Base-by-base conservation (phyloP, 148 eudicot genomes). In the Arbutus unedo region DNA sequence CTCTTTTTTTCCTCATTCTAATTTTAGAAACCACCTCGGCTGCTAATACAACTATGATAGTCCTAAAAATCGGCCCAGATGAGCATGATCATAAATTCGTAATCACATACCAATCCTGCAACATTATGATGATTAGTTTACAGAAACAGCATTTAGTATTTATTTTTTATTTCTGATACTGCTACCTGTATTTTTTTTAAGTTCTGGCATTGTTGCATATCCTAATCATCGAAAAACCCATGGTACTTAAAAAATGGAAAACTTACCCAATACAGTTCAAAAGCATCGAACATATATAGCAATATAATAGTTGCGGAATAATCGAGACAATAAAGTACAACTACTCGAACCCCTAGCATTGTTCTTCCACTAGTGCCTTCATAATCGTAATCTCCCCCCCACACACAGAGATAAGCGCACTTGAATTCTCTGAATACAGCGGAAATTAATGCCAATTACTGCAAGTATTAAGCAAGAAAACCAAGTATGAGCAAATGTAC, bases 401-500 rank as follows among this genome's bases (percentile, higher is more conserved):
- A 23, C 43, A 68, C 48, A 43, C n/a, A 14, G 6, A 14, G 6
- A 70, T 16, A 31, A 10, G 14, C 25, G 31, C 45, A 50, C 54
- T 50, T 50, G 6, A 50, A 50, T 50, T 9, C 54, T 5, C 11
- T 25, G 45, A 68, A 8, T 7, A 68, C 18, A 70, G 1, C 6
- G 1, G 21, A 70, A 6, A 16, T 14, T 14, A 47, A 43, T 43
- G n/a, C 4, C 48, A 15, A 43, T 41, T 41, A 4, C 19, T 11
- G 0, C 0, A 14, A 68, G 11, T 4, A 68, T 13, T 6, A 68
- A 66, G 13, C 45, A 14, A 68, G 41, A 66, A 31, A 31, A 66
- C 23, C 43, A 60, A 60, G 67, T 31, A 70, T 5, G 10, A 15
- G 7, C 0, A 41, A 18, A 55, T 23, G 5, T 83, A 90, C 96